Base-by-base conservation (phyloP, 2,329 filamentous ascomycete species). In the Fusarium sp. region DNA sequence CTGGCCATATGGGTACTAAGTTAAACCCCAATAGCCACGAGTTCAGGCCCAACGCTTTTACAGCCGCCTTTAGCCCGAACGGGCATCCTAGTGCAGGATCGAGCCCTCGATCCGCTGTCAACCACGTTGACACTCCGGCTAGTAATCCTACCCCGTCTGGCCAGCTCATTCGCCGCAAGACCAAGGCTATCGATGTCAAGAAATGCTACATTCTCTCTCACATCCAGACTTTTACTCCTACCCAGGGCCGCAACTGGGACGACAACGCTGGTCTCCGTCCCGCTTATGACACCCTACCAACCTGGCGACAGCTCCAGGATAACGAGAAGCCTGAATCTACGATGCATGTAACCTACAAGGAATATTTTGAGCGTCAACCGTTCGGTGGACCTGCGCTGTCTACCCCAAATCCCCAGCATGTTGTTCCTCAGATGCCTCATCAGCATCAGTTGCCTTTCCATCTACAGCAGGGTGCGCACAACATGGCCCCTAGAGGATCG, bases 391-490 rank as follows among this genome's bases (percentile, higher is more conserved):
- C 85, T 56, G 83, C 91, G 0, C 85, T 91, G 51, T 89, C 91
- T 16, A 92, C 92, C 1, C 91, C 92, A 5, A 92, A 90, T 68
- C 88, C 89, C 12, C 82, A 90, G 39, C 91, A 93, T 76, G 89
- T 90, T 16, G 89, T 92, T 65, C 90, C 91, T 6, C 92, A 92
- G 63, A 86, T 94, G 70, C 87, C 93, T 37, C 94, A 96, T 75
- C 93, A 95, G 72, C 93, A 96, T 72, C 94, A 96, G 76, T 83
- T 97, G 28, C 93, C 94, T 1, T 89, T 92, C 77, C 94, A 97
- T 76, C 88, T 97, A 68, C 94, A 94, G 75, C 92, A 94, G 68
- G 89, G 89, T 15, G 88, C 87, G 3, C 91, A 91, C 61, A 89
- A 86, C 70, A 88, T 93, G 78, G 87, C 88, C 28, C 89, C 91